These are phyloP conservation scores for Raphanus raphanistrum DNA, from an alignment of 345 rosid species.

Conservation along the genomic window DNA sequence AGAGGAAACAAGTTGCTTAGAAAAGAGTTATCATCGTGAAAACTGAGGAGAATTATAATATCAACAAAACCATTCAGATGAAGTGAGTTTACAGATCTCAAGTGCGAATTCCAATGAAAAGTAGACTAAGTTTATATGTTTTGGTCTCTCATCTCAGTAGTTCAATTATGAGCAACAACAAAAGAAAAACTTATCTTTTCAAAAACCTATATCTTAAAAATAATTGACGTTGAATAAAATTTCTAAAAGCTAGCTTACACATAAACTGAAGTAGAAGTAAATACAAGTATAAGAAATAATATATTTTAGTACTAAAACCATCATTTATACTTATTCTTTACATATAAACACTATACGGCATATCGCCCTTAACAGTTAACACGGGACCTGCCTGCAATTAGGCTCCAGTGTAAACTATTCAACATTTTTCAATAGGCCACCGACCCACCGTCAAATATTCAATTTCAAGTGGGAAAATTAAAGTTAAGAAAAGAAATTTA, in stretches of 20 bases:
- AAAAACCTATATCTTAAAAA: too few species aligned
- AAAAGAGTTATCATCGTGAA: neutral
- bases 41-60: neutral
- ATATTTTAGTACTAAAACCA: neutral
- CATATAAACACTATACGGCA: neutral
- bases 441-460: slow-evolving; percentile 21
- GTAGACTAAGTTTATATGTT: neutral
- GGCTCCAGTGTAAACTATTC: neutral
- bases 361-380: neutral
- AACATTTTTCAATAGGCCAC: slow-evolving; percentile 7
- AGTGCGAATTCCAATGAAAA: neutral
- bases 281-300: neutral
- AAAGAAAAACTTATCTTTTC: neutral
- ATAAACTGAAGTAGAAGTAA: neutral
- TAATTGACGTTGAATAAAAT: neutral
- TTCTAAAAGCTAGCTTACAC: neutral
- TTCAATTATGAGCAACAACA: neutral
- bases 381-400: slow-evolving; percentile 1
- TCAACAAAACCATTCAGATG: neutral
- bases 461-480: slow-evolving; percentile 6
- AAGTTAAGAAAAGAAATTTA: neutral
- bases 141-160: neutral
- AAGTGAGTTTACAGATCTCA: neutral
- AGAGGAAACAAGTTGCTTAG: neutral
- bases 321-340: neutral